phyloP scores from a whole-genome alignment of 495 filamentous ascomycete genomes.

The Hapsidospora chrysogenum region DNA sequence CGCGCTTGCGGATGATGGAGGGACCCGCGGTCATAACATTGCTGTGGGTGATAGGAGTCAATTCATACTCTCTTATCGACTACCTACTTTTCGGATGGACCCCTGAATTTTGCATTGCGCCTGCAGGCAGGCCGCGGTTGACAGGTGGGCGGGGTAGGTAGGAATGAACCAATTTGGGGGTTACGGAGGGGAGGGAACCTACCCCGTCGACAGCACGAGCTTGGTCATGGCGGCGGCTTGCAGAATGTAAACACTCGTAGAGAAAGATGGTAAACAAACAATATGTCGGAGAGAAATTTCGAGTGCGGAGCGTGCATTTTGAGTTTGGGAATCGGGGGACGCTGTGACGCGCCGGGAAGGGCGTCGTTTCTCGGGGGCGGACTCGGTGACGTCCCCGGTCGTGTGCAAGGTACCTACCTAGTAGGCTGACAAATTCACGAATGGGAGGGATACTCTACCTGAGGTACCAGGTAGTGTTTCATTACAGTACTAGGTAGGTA shows the following conservation, averaged over 20 bases:
- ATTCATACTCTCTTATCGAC: slow-evolving; percentile 5
- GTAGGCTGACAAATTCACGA: no score
- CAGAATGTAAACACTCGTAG: not conserved
- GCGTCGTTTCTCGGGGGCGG: no score
- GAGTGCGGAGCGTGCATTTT: no score
- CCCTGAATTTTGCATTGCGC: slow-evolving; percentile 5
- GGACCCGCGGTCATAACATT: slow-evolving; percentile 73
- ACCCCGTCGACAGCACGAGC: slow-evolving; percentile 83
- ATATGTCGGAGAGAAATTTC: not conserved
- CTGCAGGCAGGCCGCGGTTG: no score
- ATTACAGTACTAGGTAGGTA: no score
- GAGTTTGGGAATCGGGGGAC: no score
- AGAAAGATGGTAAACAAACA: not conserved
- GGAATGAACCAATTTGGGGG: not conserved
- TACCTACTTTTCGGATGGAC: slow-evolving; percentile 1
- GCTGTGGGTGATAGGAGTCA: no score
- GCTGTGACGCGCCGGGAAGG: no score
- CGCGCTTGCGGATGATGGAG: slow-evolving; percentile 62
- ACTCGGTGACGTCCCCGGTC: no score
- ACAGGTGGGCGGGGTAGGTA: not conserved
- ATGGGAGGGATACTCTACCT: no score
- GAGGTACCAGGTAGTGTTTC: no score
- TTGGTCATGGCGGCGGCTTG: slow-evolving; percentile 37
- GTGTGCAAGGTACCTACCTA: no score
- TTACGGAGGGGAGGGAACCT: slow-evolving; percentile 13